Conservation (phyloP, 768 basidiomycete species). For the Saitozyma podzolica region DNA sequence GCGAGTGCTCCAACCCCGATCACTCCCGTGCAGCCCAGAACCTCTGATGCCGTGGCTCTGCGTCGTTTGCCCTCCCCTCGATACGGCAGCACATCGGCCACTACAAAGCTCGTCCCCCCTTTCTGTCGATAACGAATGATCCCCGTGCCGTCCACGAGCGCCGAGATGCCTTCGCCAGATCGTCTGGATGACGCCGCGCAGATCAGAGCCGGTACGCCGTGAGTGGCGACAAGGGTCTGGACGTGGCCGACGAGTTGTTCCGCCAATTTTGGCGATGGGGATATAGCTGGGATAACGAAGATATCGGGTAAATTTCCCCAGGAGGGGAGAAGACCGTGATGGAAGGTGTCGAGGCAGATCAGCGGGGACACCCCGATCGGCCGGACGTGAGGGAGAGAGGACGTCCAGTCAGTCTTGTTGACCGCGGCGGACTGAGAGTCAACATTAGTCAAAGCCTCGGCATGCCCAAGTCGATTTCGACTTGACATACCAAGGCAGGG, state of each 20-base stretch:
- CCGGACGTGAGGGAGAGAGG: conserved; percentile 1
- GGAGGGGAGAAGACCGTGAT: conserved; percentile 9
- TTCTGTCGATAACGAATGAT: conserved; percentile 9
- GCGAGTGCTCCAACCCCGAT: background rate
- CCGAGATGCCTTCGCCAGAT: conserved; percentile 12
- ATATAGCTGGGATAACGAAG: conserved; percentile 13
- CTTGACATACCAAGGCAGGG: conserved; percentile 10
- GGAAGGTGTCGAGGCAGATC: conserved; percentile 25
- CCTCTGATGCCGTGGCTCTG: background rate
- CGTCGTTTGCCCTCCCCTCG: background rate
- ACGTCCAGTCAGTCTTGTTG: conserved; percentile 15
- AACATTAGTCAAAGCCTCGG: background rate
- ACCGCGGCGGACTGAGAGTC: conserved; percentile 8
- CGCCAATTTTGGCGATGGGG: conserved; percentile 3
- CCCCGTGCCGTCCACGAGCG: conserved; percentile 15
- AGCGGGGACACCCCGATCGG: conserved; percentile 13
- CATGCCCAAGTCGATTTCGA: too few relatives aligned
- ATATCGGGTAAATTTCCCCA: conserved; percentile 2
- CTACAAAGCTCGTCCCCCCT: conserved; percentile 16
- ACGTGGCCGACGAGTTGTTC: conserved; percentile 12
- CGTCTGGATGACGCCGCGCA: conserved; percentile 5
- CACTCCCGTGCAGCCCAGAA: background rate
- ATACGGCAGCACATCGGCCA: conserved; percentile 5
- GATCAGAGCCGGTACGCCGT: conserved; percentile 15
- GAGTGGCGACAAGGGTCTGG: conserved; percentile 8